A percentile compares a stretch with the other conserved stretches of the same genome.
These are phyloP conservation scores for Candida glucosophila DNA, from an alignment of 1,139 yeast species.

Conservation along the genomic window DNA sequence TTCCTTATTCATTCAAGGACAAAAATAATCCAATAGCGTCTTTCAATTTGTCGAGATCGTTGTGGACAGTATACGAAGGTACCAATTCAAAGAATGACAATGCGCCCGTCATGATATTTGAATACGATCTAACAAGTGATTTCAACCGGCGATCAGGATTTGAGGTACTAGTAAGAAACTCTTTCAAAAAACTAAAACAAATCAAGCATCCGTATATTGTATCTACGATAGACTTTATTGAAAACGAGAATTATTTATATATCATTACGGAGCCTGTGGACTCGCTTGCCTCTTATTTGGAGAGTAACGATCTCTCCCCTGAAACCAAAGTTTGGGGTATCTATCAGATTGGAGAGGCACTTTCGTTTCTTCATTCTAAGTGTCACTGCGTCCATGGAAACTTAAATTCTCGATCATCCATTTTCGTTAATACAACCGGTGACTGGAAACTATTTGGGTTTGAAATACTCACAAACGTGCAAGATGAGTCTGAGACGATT, in stretches of 20 bases:
- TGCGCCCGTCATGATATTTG: slow-evolving; percentile 49
- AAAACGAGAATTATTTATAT: slow-evolving; percentile 52
- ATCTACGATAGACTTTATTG: slow-evolving; percentile 60
- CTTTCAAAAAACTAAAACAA: slow-evolving; percentile 55
- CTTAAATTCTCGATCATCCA: slow-evolving; percentile 40
- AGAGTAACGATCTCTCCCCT: slow-evolving; percentile 17
- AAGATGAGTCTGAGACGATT: slow-evolving; percentile 43
- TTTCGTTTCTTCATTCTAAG: slow-evolving; percentile 55
- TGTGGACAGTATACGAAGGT: slow-evolving; percentile 46
- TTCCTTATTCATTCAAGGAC: slow-evolving; percentile 50
- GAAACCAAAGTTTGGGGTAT: slow-evolving; percentile 51
- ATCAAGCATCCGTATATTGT: slow-evolving; percentile 76
- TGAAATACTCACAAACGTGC: slow-evolving; percentile 54
- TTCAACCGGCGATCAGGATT: slow-evolving; percentile 18
- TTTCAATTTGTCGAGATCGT: slow-evolving; percentile 16
- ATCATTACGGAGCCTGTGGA: slow-evolving; percentile 69
- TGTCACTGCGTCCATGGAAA: slow-evolving; percentile 64
- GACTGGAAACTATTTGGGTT: slow-evolving; percentile 86
- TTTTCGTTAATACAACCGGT: slow-evolving; percentile 58
- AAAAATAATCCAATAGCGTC: slow-evolving; percentile 16
- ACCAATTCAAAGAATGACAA: slow-evolving; percentile 30
- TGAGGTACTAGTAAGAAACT: slow-evolving; percentile 50
- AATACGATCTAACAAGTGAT: slow-evolving; percentile 44
- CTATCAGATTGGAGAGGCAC: slow-evolving; percentile 44
- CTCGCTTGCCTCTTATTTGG: slow-evolving; percentile 41